Evolutionary conservation across 2,329 filamentous ascomycete species (phyloP).

Genomic region (Ophiosphaerella korrae): DNA sequence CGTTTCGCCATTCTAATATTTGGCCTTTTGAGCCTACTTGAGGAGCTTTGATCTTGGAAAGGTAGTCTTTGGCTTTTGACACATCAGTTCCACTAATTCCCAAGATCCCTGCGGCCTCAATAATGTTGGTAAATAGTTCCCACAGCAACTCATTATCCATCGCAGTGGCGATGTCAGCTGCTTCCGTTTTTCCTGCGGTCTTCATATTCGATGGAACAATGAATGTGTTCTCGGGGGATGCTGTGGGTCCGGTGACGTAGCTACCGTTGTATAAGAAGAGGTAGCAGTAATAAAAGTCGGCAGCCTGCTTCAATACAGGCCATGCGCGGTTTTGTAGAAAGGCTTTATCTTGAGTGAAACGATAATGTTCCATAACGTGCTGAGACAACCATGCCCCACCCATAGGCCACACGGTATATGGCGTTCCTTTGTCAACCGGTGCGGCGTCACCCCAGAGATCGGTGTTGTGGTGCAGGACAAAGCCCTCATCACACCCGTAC

Average conservation of each 20-base stretch:
- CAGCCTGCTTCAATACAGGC: constrained; percentile 44
- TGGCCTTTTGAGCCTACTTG: constrained; percentile 16
- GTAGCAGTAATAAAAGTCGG: constrained; percentile 45
- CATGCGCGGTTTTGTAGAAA: constrained; percentile 17
- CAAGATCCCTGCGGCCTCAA: constrained; percentile 9
- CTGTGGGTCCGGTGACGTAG: constrained; percentile 44
- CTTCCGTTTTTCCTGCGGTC: constrained; percentile 23
- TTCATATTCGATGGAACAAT: constrained; percentile 14
- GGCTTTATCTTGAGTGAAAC: constrained; percentile 22
- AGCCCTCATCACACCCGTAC: constrained; percentile 31
- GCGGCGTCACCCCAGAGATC: constrained; percentile 34
- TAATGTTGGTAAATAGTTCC: constrained; percentile 46
- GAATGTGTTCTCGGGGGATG: constrained; percentile 49
- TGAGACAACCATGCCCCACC: constrained; percentile 35
- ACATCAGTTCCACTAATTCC: not conserved
- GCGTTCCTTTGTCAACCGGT: constrained; percentile 23
- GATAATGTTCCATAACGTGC: constrained; percentile 29
- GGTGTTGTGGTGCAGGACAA: constrained; percentile 33
- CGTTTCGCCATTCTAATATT: constrained; percentile 27
- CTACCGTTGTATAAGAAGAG: constrained; percentile 37
- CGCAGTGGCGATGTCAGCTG: constrained; percentile 38
- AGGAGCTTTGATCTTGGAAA: constrained; percentile 2
- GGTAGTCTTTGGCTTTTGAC: not conserved
- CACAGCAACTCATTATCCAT: constrained; percentile 55
- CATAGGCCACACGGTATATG: constrained; percentile 31